Base-by-base conservation (phyloP, 176 grass and related monocot genomes). In the Chloris gayana region DNA sequence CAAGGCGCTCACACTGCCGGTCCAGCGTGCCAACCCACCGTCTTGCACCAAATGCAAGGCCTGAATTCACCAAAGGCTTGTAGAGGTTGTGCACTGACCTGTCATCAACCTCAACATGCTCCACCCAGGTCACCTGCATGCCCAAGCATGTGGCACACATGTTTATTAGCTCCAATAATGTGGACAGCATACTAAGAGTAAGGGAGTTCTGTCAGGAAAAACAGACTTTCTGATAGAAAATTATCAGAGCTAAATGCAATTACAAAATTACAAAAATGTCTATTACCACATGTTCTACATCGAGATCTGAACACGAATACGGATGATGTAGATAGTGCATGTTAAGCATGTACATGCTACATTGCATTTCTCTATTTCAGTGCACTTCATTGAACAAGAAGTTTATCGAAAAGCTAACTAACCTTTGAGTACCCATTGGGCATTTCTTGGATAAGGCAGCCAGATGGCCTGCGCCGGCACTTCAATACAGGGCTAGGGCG, bases 61-160 rank as follows among this genome's bases (percentile, higher is more conserved):
- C 88, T 17, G 95, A 94, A 84, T 94, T 94, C 15, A 98, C 95
- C 89, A 98, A 78, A 6, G 92, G 95, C 83, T 85, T 98, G 92
- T 98, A 98, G 57, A 98, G 78, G 77, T 83, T 87, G 87, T 98
- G 92, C 74, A 98, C 92, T 41, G 92, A 87, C 63, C 92, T 83
- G 73, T 98, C 95, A 21, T 98, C 95, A 6, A 92, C 92, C 72
- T 98, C 95, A 13, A 98, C 85, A 78, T 98, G 95, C 80, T 98
- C 95, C 39, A 98, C 92, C 95, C 95, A 98, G 22, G 81, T 97
- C 65, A 97, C 91, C 94, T 97, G 66, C 27, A 84, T 0, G 11
- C 4, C 73, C 49, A 25, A 19, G 13, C n/a, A n/a, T n/a, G n/a
- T n/a, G n/a, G n/a, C 25, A 14, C 58, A 29, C 25, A 61, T 14